phyloP scores from a whole-genome alignment of 345 rosid genomes.

The Bruguiera gymnorhiza region DNA sequence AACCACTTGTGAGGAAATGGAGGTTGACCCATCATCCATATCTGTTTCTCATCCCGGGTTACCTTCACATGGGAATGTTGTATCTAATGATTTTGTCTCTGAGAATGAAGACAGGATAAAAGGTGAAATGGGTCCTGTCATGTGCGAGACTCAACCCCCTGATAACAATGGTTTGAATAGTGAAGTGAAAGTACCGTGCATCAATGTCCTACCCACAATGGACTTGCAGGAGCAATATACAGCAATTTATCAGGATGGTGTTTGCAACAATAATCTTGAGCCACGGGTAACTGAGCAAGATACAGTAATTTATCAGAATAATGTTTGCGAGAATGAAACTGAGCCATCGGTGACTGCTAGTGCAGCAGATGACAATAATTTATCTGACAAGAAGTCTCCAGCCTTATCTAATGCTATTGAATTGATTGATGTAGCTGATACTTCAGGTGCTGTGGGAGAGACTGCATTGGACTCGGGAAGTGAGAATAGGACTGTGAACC shows the following conservation, averaged over 20 bases:
- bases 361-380: conserved; percentile 1
- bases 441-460: background rate
- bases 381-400: conserved; percentile 7
- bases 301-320: background rate
- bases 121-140: background rate
- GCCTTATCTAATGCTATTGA: conserved; percentile 7
- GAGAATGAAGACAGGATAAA: conserved; percentile 14
- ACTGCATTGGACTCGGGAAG: conserved; percentile 4
- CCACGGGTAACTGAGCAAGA: background rate
- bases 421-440: conserved; percentile 4
- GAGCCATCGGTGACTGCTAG: conserved; percentile 14
- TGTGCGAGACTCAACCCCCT: background rate
- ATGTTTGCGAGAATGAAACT: background rate
- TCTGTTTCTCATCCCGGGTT: conserved; percentile 5
- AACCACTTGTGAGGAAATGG: conserved; percentile 8
- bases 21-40: conserved; percentile 11
- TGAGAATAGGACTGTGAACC: conserved; percentile 11
- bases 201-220: background rate
- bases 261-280: conserved; percentile 1
- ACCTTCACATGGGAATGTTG: conserved; percentile 16
- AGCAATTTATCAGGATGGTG: conserved; percentile 2
- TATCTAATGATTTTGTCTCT: conserved; percentile 16
- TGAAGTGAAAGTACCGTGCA: background rate
- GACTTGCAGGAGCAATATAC: background rate
- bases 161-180: conserved; percentile 22